Evolutionary conservation across 2,329 filamentous ascomycete species (phyloP).

Genomic region (Endoconidiophora laricicola): DNA sequence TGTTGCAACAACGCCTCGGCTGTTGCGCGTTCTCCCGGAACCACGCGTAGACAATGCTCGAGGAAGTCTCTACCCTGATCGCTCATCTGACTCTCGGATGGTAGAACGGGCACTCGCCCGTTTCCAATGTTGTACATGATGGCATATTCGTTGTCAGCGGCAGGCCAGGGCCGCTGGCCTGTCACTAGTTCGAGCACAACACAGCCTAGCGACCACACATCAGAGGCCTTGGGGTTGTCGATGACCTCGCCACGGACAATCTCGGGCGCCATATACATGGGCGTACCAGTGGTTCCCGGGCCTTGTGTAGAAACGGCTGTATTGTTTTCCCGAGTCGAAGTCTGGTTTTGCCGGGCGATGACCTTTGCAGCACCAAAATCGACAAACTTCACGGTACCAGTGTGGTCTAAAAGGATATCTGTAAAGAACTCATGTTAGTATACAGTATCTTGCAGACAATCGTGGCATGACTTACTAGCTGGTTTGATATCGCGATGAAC

Average conservation of each 20-base stretch:
- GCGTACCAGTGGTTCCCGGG: conserved; percentile 69
- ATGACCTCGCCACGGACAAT: conserved; percentile 71
- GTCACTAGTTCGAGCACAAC: conserved; percentile 97
- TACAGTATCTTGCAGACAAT: neutral
- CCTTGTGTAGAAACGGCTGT: neutral
- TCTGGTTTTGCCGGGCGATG: conserved; percentile 41
- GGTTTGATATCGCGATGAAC: conserved; percentile 97
- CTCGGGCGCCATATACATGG: conserved; percentile 99
- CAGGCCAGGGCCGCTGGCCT: conserved; percentile 83
- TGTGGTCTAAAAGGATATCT: conserved; percentile 93
- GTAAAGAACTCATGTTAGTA: neutral
- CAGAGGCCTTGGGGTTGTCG: conserved; percentile 62
- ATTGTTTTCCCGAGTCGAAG: conserved; percentile 31
- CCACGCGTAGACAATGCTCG: conserved; percentile 67
- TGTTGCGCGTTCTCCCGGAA: conserved; percentile 61
- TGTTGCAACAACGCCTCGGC: conserved; percentile 85
- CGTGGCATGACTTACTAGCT: conserved; percentile 49
- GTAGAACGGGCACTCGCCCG: conserved; percentile 79
- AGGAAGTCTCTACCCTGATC: conserved; percentile 76
- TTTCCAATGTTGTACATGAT: conserved; percentile 99
- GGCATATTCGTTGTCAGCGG: conserved; percentile 95
- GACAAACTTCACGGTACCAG: conserved; percentile 97
- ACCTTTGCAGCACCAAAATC: conserved; percentile 90
- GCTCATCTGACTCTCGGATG: conserved; percentile 67
- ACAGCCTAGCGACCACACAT: conserved; percentile 93